A percentile compares a stretch with the other conserved stretches of the same genome.
phyloP scores from a whole-genome alignment of 148 eudicot species.

The Oxyria digyna region DNA sequence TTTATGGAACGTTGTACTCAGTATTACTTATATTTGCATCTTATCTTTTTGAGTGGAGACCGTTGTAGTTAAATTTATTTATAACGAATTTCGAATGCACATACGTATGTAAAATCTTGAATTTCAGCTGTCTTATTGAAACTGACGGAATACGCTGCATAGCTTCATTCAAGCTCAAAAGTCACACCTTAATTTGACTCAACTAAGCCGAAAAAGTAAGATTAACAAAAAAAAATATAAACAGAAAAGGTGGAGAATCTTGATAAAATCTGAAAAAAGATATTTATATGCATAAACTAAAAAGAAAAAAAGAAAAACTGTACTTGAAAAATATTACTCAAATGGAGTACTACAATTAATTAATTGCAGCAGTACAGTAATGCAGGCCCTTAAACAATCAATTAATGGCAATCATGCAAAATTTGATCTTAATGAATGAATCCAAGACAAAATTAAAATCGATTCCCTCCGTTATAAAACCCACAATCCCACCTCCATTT shows the following conservation, averaged over 20 bases:
- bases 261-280: not conserved
- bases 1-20: too few relatives aligned
- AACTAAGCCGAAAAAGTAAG: not conserved
- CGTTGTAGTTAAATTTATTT: too few relatives aligned
- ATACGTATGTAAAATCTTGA: too few relatives aligned
- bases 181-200: not conserved
- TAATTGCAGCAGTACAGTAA: not conserved
- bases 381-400: not conserved
- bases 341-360: too few relatives aligned
- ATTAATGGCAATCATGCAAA: constrained; percentile 17
- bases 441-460: constrained; percentile 50
- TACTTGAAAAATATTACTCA: constrained; percentile 2
- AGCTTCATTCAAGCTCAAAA: not conserved
- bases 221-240: not conserved
- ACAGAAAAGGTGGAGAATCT: not conserved
- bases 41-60: too few relatives aligned
- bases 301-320: not conserved
- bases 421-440: constrained; percentile 11
- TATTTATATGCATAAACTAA: not conserved
- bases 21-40: too few relatives aligned
- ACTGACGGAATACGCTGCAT: too few relatives aligned
- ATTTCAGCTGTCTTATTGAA: too few relatives aligned
- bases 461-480: constrained; percentile 11
- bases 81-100: too few relatives aligned
- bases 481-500: constrained; percentile 1